phyloP scores from a whole-genome alignment of 495 filamentous ascomycete species.

The Neurospora sublineolata region DNA sequence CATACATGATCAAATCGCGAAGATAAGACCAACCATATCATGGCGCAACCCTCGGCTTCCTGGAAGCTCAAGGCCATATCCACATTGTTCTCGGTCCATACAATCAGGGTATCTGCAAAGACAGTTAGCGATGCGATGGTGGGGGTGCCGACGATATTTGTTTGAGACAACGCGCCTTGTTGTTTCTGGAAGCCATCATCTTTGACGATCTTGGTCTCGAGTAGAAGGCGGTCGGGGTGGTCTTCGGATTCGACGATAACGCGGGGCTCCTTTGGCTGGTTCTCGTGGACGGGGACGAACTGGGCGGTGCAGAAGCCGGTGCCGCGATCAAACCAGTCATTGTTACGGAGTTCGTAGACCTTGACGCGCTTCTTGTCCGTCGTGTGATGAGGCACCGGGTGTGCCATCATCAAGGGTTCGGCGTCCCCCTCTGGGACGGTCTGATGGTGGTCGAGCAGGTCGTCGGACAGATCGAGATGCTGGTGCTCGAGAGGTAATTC shows the following conservation, averaged over 20 bases:
- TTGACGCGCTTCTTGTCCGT: slow-evolving; percentile 95
- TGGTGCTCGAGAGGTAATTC: slow-evolving; percentile 34
- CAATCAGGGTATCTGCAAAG: slow-evolving; percentile 78
- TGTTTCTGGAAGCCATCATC: slow-evolving; percentile 98
- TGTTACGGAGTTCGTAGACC: slow-evolving; percentile 95
- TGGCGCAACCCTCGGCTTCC: slow-evolving; percentile 85
- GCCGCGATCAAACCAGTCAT: slow-evolving; percentile 97
- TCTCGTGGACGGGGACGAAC: slow-evolving; percentile 49
- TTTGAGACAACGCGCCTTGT: slow-evolving; percentile 53
- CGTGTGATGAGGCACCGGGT: slow-evolving; percentile 68
- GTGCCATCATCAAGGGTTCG: slow-evolving; percentile 64
- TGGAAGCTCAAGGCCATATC: slow-evolving; percentile 99
- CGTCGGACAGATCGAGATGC: slow-evolving; percentile 31
- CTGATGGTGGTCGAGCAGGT: slow-evolving; percentile 25
- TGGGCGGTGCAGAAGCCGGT: slow-evolving; percentile 88
- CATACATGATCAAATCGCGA: slow-evolving; percentile 7
- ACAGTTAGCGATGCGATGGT: slow-evolving; percentile 17
- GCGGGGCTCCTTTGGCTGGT: slow-evolving; percentile 56
- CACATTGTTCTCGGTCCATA: slow-evolving; percentile 89
- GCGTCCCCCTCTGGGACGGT: slow-evolving; percentile 25
- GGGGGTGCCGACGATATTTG: not conserved
- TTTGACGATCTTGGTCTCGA: slow-evolving; percentile 83
- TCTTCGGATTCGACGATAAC: slow-evolving; percentile 93
- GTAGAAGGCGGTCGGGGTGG: slow-evolving; percentile 63
- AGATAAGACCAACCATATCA: slow-evolving; percentile 60